phyloP scores from a whole-genome alignment of 2,329 filamentous ascomycete species.

The Venturia aucupariae region DNA sequence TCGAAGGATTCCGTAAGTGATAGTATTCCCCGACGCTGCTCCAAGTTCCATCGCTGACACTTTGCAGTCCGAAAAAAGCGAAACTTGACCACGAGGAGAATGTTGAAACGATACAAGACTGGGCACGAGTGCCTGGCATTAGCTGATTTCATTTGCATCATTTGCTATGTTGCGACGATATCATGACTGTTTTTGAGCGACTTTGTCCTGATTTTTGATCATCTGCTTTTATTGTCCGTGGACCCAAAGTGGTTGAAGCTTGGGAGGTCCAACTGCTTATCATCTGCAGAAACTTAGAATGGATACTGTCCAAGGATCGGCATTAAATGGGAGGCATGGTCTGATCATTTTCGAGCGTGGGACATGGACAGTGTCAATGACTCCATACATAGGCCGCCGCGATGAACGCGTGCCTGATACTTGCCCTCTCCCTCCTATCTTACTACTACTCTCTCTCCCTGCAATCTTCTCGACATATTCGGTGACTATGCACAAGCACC shows the following conservation, averaged over 20 bases:
- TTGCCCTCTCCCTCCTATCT: neutral
- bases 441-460: neutral
- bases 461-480: neutral
- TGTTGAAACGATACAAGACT: neutral
- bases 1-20: conserved; percentile 10
- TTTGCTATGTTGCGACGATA: neutral
- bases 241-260: neutral
- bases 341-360: neutral
- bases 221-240: neutral
- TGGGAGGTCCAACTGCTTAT: neutral
- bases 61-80: neutral
- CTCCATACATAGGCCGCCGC: neutral
- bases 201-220: neutral
- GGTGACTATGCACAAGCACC: neutral
- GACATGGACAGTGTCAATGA: neutral
- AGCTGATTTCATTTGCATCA: neutral
- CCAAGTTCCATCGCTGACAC: neutral
- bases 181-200: conserved; percentile 5
- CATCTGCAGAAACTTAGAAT: neutral
- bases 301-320: neutral
- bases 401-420: neutral
- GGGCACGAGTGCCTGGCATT: neutral
- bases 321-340: neutral
- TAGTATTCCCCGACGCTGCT: neutral
- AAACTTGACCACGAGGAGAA: conserved; percentile 2